These are phyloP conservation scores for Thermoascus crustaceus DNA, from an alignment of 2,329 filamentous ascomycete genomes.

Conservation along the genomic window DNA sequence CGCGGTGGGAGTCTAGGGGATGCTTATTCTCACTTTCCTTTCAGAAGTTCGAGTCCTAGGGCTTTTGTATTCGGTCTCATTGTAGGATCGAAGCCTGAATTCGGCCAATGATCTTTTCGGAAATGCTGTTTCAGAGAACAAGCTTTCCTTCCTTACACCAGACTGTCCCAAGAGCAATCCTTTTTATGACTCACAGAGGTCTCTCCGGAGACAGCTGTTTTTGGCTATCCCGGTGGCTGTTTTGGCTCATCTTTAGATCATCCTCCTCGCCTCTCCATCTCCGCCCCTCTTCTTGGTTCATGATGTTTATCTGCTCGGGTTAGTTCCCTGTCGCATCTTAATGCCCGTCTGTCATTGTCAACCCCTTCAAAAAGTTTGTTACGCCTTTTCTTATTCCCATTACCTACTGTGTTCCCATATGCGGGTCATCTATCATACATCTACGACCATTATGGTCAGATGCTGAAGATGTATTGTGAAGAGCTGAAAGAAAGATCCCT, in stretches of 20 bases:
- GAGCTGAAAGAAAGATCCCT: conserved; percentile 14
- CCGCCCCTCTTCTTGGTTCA: conserved; percentile 18
- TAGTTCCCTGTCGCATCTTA: conserved; percentile 24
- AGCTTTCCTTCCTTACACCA: not conserved
- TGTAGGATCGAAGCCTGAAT: not conserved
- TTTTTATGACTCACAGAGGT: conserved; percentile 3
- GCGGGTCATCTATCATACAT: conserved; percentile 25
- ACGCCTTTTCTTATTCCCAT: conserved; percentile 8
- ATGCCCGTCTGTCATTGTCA: conserved; percentile 26
- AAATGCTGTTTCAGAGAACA: not conserved
- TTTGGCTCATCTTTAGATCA: conserved; percentile 14
- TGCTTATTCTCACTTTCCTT: not conserved
- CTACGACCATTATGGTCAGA: conserved; percentile 27
- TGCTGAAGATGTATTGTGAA: conserved; percentile 15
- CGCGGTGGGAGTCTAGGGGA: conserved; percentile 1
- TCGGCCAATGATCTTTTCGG: not conserved
- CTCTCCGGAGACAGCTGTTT: conserved; percentile 8
- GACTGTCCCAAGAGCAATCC: not conserved
- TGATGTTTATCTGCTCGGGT: conserved; percentile 20
- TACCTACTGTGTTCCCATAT: conserved; percentile 25
- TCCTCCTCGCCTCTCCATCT: conserved; percentile 10
- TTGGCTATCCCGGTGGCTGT: conserved; percentile 20
- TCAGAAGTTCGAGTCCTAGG: not conserved
- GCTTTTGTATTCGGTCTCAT: not conserved
- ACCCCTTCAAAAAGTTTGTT: conserved; percentile 32